Evolutionary conservation across 179 eudicot genomes (phyloP), one percentile per base, ranked within the genome.

Genomic region (Beta macrorhiza): DNA sequence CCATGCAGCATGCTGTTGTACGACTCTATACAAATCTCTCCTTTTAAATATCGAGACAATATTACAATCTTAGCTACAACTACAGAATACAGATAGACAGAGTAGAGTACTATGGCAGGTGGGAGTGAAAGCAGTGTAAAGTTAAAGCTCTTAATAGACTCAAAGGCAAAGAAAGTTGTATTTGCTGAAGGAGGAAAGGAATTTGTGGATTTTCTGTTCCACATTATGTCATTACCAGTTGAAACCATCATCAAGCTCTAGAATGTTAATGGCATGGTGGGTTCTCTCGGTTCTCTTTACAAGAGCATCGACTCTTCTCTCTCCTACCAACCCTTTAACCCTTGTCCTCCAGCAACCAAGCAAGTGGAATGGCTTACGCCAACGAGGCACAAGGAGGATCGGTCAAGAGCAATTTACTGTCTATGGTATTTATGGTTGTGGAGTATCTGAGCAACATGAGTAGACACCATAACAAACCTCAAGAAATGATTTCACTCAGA

Each of bases 201-300:
- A 0, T 72, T 82, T 53, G 78, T 77, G 22, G 84, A 82, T 72
- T 82, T 78, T 22, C 81, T 82, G n/a, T 78, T 78, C 47, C 84
- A 82, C 15, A 77, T 77, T 1, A 29, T 82, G 74, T 78, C 81
- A 7, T 58, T 82, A 1, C 81, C 81, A 11, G 63, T 77, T 12
- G 67, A 67, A 4, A 81, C 75, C 7, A 59, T 77, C 15, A 32
- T 77, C 12, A 59, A 62, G 1, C 72, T 77, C 7, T 25, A 53
- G 49, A 63, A 17, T 12, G 72, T 47, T 4, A 57, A 81, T 9
- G 76, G 74, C 68, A 81, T 73, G 83, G 78, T 75, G 22, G 86
- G 84, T 2, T 25, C 69, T 16, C 57, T 83, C 37, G 79, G 84
- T 12, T 61, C 71, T 0, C 81, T 87, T 10, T 87, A 85, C 57